Base-by-base conservation (phyloP, 1,139 yeast genomes). In the Citeromyces hawaiiensis region DNA sequence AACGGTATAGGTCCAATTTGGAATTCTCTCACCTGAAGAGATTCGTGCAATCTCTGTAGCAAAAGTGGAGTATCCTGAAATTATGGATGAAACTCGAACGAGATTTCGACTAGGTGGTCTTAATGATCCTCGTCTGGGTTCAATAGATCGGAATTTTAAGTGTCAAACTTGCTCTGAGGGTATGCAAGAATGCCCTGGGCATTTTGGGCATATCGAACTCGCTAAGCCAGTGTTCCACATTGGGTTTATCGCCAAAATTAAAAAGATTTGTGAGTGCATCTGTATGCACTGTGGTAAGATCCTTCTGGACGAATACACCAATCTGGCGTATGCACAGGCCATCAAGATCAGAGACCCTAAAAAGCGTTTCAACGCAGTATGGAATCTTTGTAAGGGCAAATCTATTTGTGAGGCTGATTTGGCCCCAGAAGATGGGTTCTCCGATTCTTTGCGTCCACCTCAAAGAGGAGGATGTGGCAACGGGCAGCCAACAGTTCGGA, bases 161-260 rank as follows among this genome's bases (percentile, higher is more conserved):
- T 91, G 99, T 70, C 97, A 88, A 67, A 91, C 99, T 29, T 91
- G 99, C 70, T 94, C 96, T 54, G 98, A 91, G 61, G 96, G 93
- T 54, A 91, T 91, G 96, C 86, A 93, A 44, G 98, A 91, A 58
- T 93, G 99, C 63, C 97, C 97, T 1, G 99, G 99, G 44, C 99
- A 93, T 66, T 93, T 93, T 63, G 99, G 99, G 49, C 98, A 93
- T 57, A 93, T 93, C 45, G 98, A 93, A 58, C 71, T 93, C 48
- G 97, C 98, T 31, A 91, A 88, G 58, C 98, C 99, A 9, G 98
- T 93, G 27, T 91, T 93, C 62, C 98, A 93, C 61, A 86, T 93
- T 59, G 98, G 95, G 37, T 91, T 86, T 60, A 78, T 91, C 53
- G 77, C 94, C 41, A 88, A 86, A 57, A 88, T 93, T 55, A 93